A percentile compares a stretch with the other conserved stretches of the same genome.
Conservation (phyloP, 306 rosid species). For the Vigna radiata region DNA sequence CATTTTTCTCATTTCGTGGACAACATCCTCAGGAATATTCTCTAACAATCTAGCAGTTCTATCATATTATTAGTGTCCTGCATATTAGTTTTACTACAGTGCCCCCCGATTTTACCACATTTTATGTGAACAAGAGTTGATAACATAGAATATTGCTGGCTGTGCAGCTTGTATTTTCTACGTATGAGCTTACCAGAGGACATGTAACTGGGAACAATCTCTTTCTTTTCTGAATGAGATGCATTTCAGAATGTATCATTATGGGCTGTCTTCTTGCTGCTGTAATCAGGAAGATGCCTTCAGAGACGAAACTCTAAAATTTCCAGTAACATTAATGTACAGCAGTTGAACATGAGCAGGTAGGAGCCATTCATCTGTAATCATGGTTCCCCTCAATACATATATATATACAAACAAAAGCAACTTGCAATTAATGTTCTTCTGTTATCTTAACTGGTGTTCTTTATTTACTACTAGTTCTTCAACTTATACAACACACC, state of each 20-base stretch:
- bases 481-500: background rate
- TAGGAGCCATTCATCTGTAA: background rate
- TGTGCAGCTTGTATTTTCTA: conserved; percentile 83
- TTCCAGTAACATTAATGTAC: conserved; percentile 12
- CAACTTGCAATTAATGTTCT: background rate
- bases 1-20: background rate
- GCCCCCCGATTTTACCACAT: too few relatives aligned
- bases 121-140: too few relatives aligned
- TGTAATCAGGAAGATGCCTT: background rate
- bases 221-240: conserved; percentile 29
- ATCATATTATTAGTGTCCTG: too few relatives aligned
- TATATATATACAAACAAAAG: background rate
- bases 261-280: background rate
- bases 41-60: too few relatives aligned
- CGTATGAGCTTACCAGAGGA: conserved; percentile 80
- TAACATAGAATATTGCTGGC: conserved; percentile 6
- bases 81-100: too few relatives aligned
- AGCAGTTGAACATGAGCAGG: background rate
- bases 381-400: background rate
- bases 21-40: background rate
- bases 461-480: background rate
- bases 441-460: background rate
- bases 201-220: conserved; percentile 46
- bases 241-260: conserved; percentile 19
- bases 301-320: background rate